Evolutionary conservation across 371 early-diverging fungal species (phyloP), one percentile per base, ranked within the genome.

Genomic region (Mortierella sp.): DNA sequence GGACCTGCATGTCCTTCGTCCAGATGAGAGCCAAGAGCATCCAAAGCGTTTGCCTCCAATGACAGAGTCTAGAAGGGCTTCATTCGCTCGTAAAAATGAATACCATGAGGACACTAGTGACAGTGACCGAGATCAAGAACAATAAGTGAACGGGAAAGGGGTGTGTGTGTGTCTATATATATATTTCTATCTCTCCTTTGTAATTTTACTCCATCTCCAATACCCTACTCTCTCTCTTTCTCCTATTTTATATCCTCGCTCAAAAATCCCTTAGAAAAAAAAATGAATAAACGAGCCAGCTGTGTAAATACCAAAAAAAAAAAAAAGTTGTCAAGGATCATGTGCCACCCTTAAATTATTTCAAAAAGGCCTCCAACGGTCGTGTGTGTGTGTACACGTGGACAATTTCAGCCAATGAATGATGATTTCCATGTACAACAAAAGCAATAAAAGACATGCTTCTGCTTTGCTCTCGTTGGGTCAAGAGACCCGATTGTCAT

Each of bases 41-140:
- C 79, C 79, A 4, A 61, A 39, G 28, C 60, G 74, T 68, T 61
- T 79, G 55, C 79, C 79, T 40, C 35, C 37, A 26, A 64, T 79
- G 68, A 74, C 49, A 0, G 79, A 79, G 65, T 49, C 73, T 1
- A 35, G 30, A 2, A 57, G 70, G 2, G n/a, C 69, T 6, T 37
- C 73, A 5, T 66, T 62, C 57, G 49, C 49, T 49, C 59, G 47
- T 5, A 62, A 45, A 11, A 49, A 6, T 18, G 58, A 63, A 4
- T 68, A 78, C 22, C 47, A 58, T 0, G 78, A 78, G 14, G 66
- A 72, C 1, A 59, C 18, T 26, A 61, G 65, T 32, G 73, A 72
- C 16, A 55, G 55, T 20, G 55, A 55, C 1, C 55, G 28, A 3
- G 9, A 57, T 28, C 9, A 57, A 57, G 28, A 57, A 30, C 30